Evolutionary conservation across 371 early-diverging fungal species (phyloP), one percentile per base, ranked within the genome.

Genomic region (Zopfochytrium polystomum): DNA sequence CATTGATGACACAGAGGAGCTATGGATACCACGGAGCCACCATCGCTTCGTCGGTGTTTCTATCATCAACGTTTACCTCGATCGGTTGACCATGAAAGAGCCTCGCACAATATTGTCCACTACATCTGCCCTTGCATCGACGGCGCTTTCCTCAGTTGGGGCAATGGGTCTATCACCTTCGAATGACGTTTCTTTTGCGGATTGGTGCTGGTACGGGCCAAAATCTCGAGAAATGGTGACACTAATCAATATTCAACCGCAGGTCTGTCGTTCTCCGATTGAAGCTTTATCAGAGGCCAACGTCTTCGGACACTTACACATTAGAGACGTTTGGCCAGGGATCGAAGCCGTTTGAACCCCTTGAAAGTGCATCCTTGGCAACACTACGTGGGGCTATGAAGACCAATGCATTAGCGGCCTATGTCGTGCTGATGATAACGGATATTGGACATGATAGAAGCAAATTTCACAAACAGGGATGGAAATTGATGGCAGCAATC

Each of bases 201-300:
- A 67, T 11, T 74, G 74, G 74, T 70, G 68, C 25, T 74, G 74
- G 74, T 61, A 52, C 38, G 65, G 55, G 30, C 57, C 29, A 15
- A 20, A 20, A 27, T 35, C 25, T 30, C 56, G 27, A 33, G 31
- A 33, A 23, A 50, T 55, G 54, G 6, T 45, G 22, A 47, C 20
- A 38, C 50, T 58, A 46, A 38, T 44, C 20, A 29, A 33, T 11
- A 1, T 29, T 22, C 26, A 22, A 32, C 49, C 2, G 18, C 52
- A 70, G 71, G 71, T 26, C 22, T 1, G 54, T 58, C 2, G 29
- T 70, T 15, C 7, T 66, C 29, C 18, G 34, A 2, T 34, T 70
- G 2, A 58, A 45, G 7, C 30, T 71, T 15, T 71, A 64, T 33
- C 71, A 71, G 47, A 22, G 15, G 33, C 67, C 71, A 2, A 43